Evolutionary conservation across 1,284 basidiomycete species (phyloP).

Genomic region (Sporisorium scitamineum): DNA sequence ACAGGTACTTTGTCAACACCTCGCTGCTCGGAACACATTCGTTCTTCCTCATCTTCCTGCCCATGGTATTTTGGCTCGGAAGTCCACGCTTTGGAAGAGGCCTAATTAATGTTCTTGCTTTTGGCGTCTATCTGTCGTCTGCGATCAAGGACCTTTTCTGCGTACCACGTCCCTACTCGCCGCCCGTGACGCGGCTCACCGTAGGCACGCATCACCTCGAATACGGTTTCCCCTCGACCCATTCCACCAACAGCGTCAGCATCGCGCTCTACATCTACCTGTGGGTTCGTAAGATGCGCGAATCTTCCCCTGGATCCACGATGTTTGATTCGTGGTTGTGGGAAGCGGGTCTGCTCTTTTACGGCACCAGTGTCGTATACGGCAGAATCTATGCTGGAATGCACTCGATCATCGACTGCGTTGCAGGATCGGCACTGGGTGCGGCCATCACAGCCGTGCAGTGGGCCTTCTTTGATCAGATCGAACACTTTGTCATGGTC

Average conservation of each 20-base stretch:
- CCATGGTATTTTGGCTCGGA: constrained; percentile 89
- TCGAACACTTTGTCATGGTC: constrained; percentile 71
- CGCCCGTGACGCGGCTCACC: constrained; percentile 84
- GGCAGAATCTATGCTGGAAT: constrained; percentile 81
- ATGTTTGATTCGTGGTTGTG: constrained; percentile 43
- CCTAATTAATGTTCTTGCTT: constrained; percentile 76
- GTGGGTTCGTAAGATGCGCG: constrained; percentile 40
- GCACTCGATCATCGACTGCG: constrained; percentile 69
- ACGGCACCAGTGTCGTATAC: constrained; percentile 80
- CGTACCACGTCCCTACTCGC: constrained; percentile 88
- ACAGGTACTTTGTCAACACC: constrained; percentile 90
- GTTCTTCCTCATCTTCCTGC: constrained; percentile 91
- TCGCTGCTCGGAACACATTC: constrained; percentile 85
- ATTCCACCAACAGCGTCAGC: constrained; percentile 89
- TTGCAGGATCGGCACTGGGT: constrained; percentile 65
- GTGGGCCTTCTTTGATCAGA: constrained; percentile 67
- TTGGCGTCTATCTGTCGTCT: constrained; percentile 86
- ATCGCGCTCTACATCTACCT: constrained; percentile 74
- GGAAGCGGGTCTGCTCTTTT: constrained; percentile 55
- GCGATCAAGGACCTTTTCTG: constrained; percentile 90
- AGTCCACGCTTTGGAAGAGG: constrained; percentile 76
- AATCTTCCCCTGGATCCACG: background rate
- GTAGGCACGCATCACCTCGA: constrained; percentile 71
- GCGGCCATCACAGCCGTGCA: constrained; percentile 69
- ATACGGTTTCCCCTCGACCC: constrained; percentile 95